A percentile compares a stretch with the other conserved stretches of the same genome.
These are phyloP conservation scores for Madurella fahalii DNA, from an alignment of 2,329 filamentous ascomycete genomes.

Conservation along the genomic window DNA sequence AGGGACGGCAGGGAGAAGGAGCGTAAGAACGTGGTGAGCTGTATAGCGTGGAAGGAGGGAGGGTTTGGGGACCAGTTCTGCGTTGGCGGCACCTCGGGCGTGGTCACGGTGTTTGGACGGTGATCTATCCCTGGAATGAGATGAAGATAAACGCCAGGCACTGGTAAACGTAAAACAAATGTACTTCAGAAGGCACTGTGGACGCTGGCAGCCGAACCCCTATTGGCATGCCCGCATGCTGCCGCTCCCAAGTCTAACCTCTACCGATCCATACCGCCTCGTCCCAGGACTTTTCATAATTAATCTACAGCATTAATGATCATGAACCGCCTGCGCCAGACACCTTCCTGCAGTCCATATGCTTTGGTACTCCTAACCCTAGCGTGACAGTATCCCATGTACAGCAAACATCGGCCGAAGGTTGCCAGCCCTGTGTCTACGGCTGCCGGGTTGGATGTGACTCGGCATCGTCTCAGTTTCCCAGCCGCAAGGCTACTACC, in stretches of 20 bases:
- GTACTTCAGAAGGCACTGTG: too few species aligned
- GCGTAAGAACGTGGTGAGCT: conserved; percentile 57
- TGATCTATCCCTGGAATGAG: neutral
- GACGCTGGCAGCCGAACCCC: too few species aligned
- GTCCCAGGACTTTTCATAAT: too few species aligned
- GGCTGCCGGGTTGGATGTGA: too few species aligned
- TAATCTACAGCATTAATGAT: too few species aligned
- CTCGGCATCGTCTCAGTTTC: too few species aligned
- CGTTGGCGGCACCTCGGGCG: conserved; percentile 60
- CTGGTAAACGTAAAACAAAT: too few species aligned
- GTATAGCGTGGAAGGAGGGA: conserved; percentile 58
- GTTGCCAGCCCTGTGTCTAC: too few species aligned
- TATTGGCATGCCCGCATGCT: too few species aligned
- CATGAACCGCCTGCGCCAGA: conserved; percentile 20
- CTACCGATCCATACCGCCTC: too few species aligned
- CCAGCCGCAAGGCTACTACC: neutral
- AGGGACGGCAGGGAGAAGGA: conserved; percentile 58
- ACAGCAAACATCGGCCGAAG: neutral
- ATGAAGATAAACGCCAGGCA: too few species aligned
- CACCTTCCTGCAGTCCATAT: conserved; percentile 17
- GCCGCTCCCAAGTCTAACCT: too few species aligned
- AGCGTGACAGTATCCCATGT: conserved; percentile 7
- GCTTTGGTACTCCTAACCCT: conserved; percentile 17
- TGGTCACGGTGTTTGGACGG: conserved; percentile 59
- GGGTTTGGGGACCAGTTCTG: conserved; percentile 63